Evolutionary conservation across 192 early-diverging fungal genomes (phyloP).

Genomic region (Coemansia sp.): DNA sequence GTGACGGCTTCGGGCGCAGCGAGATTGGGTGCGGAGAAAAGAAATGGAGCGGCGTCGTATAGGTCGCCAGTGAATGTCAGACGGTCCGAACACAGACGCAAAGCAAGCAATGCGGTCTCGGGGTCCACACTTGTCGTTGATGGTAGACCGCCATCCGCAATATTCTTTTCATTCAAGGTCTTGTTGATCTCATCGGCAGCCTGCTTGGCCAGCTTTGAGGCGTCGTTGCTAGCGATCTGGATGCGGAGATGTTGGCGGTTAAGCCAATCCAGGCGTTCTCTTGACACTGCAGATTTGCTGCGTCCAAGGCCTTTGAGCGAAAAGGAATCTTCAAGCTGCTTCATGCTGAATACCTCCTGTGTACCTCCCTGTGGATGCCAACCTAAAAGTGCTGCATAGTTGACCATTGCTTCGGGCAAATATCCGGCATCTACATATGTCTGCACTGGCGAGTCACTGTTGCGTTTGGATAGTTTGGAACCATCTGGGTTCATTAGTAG

Average conservation of each 20-base stretch:
- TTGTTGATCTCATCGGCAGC: conserved; percentile 9
- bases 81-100: conserved; percentile 25
- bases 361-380: conserved; percentile 58
- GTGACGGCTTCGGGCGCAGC: background rate
- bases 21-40: conserved; percentile 35
- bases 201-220: conserved; percentile 5
- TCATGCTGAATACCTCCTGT: conserved; percentile 63
- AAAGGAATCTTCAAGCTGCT: conserved; percentile 24
- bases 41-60: conserved; percentile 17
- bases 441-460: conserved; percentile 67
- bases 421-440: conserved; percentile 76
- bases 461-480: conserved; percentile 85
- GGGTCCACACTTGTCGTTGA: background rate
- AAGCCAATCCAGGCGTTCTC: conserved; percentile 45
- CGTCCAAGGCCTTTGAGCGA: conserved; percentile 35
- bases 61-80: conserved; percentile 32
- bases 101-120: conserved; percentile 10
- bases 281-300: conserved; percentile 43
- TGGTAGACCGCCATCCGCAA: no score
- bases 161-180: no score
- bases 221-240: conserved; percentile 9
- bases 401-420: conserved; percentile 78
- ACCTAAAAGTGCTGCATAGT: conserved; percentile 83
- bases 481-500: conserved; percentile 80
- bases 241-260: conserved; percentile 40